Evolutionary conservation across 2,329 filamentous ascomycete genomes (phyloP), one percentile per base, ranked within the genome.

Genomic region (Sclerotinia spermophila): DNA sequence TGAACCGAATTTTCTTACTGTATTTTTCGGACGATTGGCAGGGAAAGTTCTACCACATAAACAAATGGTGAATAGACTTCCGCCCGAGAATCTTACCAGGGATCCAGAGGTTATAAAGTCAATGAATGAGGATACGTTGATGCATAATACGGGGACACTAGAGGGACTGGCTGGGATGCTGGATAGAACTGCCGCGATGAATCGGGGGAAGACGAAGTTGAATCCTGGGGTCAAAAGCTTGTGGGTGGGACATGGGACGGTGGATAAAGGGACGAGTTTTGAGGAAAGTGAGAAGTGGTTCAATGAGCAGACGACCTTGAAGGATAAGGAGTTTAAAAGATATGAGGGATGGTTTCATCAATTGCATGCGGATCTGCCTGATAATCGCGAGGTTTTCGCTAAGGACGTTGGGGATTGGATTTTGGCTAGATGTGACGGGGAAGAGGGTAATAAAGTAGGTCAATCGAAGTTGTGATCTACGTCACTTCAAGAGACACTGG

Each of bases 71-170:
- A 87, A 72, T 87, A 92, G 73, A 84, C 86, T 61, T 83, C 86
- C 90, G 60, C 80, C 87, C 2, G 84, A 86, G 72, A 84, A 90
- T 72, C 79, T 97, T 69, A 89, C 86, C 48, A 87, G 93, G 35
- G 91, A 95, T 80, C 83, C 86, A 35, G 86, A 82, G 33, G 87
- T 92, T 3, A 84, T 86, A 68, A 83, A 86, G 76, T 85, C 83
- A 38, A 86, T 92, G 74, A 82, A 82, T 3, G 85, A 87, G 42
- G 94, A 97, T 80, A 78, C 84, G 65, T 83, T 97, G 67, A 89
- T 90, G 80, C 94, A 97, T 81, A 86, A 95, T 80, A 95, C 89
- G 2, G 94, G 93, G 48, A 97, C 94, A 10, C 84, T 97, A n/a
- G 90, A 94, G 79, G 92, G 92, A 0, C 79, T 97, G 45, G 86